Evolutionary conservation across 768 basidiomycete genomes (phyloP).

Genomic region (Pulveroboletus sp.): DNA sequence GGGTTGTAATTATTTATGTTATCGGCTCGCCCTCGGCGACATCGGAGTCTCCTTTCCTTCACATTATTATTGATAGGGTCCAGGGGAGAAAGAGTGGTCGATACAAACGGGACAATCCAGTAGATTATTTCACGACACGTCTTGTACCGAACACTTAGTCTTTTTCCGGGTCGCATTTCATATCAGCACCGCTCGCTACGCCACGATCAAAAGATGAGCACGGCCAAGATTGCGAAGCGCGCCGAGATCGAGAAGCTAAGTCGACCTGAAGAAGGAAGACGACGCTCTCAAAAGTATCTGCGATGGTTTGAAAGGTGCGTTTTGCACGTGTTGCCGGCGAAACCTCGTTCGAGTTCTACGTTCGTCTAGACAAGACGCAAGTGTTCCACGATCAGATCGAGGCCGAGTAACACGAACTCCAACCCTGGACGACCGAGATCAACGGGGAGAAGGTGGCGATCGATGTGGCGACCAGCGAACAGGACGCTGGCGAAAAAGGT

Average conservation of each 20-base stretch:
- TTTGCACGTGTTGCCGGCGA: no score
- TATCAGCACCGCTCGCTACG: no score
- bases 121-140: no score
- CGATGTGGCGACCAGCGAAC: constrained; percentile 82
- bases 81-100: no score
- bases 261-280: constrained; percentile 70
- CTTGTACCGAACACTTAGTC: no score
- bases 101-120: no score
- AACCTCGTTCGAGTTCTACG: no score
- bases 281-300: constrained; percentile 76
- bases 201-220: constrained; percentile 65
- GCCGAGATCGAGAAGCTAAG: constrained; percentile 64
- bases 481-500: constrained; percentile 79
- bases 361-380: constrained; percentile 98
- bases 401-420: constrained; percentile 85
- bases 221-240: constrained; percentile 67
- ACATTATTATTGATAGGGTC: no score
- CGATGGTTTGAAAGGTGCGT: constrained; percentile 77
- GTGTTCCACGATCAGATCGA: constrained; percentile 93
- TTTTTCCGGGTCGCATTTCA: no score
- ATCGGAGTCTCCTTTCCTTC: no score
- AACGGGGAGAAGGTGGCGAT: constrained; percentile 78
- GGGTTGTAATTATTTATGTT: no score
- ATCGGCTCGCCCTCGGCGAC: no score
- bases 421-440: constrained; percentile 92